Evolutionary conservation across 352 stramenopile species (phyloP).

Genomic region (Globisporangium cederbergense): DNA sequence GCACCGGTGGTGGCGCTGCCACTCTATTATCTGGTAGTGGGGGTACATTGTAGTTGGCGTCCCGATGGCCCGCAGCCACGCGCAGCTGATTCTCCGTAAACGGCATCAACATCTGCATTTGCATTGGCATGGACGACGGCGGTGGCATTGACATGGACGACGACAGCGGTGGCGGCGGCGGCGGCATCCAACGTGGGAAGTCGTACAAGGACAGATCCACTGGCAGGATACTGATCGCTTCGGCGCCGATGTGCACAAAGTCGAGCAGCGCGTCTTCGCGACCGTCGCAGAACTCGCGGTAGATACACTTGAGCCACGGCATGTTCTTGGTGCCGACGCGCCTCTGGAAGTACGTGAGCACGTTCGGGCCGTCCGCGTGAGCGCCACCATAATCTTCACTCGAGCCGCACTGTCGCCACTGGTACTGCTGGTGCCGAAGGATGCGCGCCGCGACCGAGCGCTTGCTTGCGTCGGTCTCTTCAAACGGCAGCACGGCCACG

Average conservation of each 20-base stretch:
- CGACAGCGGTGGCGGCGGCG: not conserved
- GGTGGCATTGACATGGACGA: not conserved
- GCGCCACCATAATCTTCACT: too few relatives aligned
- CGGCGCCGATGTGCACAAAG: conserved; percentile 21
- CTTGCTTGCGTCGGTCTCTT: conserved; percentile 3
- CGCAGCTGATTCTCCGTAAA: not conserved
- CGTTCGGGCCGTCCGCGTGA: conserved; percentile 1
- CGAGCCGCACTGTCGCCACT: not conserved
- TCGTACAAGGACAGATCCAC: conserved; percentile 18
- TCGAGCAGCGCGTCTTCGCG: conserved; percentile 19
- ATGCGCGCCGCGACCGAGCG: conserved; percentile 18
- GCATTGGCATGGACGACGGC: not conserved
- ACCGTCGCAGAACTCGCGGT: conserved; percentile 28
- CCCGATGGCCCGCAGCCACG: too few relatives aligned
- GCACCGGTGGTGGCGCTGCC: not conserved
- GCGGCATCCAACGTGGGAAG: not conserved
- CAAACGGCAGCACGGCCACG: conserved; percentile 25
- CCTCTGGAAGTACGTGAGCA: conserved; percentile 23
- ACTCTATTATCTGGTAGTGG: not conserved
- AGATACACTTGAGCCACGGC: conserved; percentile 29
- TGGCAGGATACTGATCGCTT: conserved; percentile 28
- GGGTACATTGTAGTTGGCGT: not conserved
- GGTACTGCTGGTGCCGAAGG: conserved; percentile 32
- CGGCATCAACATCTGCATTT: not conserved
- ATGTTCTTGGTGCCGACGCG: conserved; percentile 41